phyloP scores from a whole-genome alignment of 805 yeast genomes.

The Myxozyma neglecta region DNA sequence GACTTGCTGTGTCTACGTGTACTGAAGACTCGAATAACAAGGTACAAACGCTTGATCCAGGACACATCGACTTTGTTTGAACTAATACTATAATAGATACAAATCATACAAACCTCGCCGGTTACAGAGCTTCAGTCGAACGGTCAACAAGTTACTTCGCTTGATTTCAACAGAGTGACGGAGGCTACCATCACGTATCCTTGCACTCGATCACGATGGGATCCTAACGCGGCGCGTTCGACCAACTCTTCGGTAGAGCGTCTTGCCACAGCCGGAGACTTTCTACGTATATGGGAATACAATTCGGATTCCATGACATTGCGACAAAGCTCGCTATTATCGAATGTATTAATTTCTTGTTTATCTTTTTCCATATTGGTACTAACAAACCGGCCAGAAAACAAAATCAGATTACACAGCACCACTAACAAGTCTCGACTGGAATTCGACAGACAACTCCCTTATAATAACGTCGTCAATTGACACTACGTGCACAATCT shows the following conservation, averaged over 20 bases:
- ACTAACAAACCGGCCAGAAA: conserved; percentile 23
- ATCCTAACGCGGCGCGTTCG: conserved; percentile 44
- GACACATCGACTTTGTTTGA: neutral
- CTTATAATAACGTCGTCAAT: conserved; percentile 80
- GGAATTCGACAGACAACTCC: conserved; percentile 74
- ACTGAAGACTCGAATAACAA: conserved; percentile 75
- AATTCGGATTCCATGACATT: conserved; percentile 42
- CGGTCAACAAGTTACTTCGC: conserved; percentile 36
- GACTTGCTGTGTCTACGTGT: conserved; percentile 70
- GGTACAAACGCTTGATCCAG: conserved; percentile 36
- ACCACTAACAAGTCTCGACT: conserved; percentile 91
- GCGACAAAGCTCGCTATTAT: conserved; percentile 46
- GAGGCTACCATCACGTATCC: conserved; percentile 65
- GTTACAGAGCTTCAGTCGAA: conserved; percentile 23
- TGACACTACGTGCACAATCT: conserved; percentile 95
- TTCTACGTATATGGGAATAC: conserved; percentile 61
- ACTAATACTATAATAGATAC: conserved; percentile 19
- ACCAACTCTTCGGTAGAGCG: conserved; percentile 43
- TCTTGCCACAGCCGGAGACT: conserved; percentile 71
- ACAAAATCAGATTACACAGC: conserved; percentile 56
- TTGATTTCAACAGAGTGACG: conserved; percentile 50
- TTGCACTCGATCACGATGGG: conserved; percentile 73
- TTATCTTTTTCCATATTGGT: neutral
- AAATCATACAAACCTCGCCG: conserved; percentile 36
- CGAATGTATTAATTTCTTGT: conserved; percentile 32